Percentiles rank a stretch among this genome's conserved stretches.
Evolutionary conservation across 176 grass and related monocot species (phyloP).

Genomic region (Pontederia crassipes): DNA sequence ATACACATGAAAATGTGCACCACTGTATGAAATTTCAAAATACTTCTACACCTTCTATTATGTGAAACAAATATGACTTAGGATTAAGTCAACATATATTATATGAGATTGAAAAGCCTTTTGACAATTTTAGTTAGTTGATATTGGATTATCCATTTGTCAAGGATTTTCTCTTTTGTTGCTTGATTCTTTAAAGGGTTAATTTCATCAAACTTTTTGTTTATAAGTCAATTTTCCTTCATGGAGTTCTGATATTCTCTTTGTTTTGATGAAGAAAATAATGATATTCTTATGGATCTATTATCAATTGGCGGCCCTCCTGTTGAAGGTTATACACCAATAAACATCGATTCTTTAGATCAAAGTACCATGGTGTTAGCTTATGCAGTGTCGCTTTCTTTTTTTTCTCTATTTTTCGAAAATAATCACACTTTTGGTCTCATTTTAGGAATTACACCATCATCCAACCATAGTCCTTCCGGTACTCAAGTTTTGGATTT

Average conservation of each 20-base stretch:
- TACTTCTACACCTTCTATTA: too few relatives aligned
- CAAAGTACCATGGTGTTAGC: slow-evolving; percentile 38
- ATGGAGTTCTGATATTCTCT: slow-evolving; percentile 15
- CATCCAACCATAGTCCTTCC: slow-evolving; percentile 35
- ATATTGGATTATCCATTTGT: too few relatives aligned
- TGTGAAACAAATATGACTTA: too few relatives aligned
- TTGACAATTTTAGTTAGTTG: too few relatives aligned
- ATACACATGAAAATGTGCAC: too few relatives aligned
- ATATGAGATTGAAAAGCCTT: too few relatives aligned
- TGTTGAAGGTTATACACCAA: slow-evolving; percentile 44
- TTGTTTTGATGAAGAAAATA: slow-evolving; percentile 31
- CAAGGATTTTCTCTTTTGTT: too few relatives aligned
- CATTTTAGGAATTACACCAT: slow-evolving; percentile 22
- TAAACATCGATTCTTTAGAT: slow-evolving; percentile 25
- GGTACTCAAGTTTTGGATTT: slow-evolving; percentile 58
- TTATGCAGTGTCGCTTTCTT: slow-evolving; percentile 12
- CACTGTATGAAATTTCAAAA: too few relatives aligned
- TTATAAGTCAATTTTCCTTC: background rate
- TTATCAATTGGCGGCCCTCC: slow-evolving; percentile 61
- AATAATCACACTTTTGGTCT: slow-evolving; percentile 18
- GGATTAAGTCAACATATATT: too few relatives aligned
- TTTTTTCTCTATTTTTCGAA: slow-evolving; percentile 19
- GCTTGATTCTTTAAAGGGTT: too few relatives aligned
- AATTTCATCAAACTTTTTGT: too few relatives aligned
- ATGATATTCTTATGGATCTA: slow-evolving; percentile 86